Evolutionary conservation across 441 rosid genomes (phyloP).

Genomic region (Croton laevigatus): DNA sequence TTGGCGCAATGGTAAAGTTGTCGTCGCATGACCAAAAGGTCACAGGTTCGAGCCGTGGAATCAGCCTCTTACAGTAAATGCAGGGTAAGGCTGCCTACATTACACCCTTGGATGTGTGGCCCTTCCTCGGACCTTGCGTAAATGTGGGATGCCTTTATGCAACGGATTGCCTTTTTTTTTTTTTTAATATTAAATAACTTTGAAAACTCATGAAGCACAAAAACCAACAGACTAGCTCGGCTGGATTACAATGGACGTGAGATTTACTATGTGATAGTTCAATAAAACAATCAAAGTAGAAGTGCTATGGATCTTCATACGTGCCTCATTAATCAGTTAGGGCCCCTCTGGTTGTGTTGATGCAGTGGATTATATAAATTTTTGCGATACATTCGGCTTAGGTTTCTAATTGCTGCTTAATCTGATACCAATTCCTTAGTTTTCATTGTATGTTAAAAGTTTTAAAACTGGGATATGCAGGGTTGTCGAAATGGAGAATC

Average conservation of each 20-base stretch:
- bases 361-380: neutral
- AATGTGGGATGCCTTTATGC: too few relatives aligned
- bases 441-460: slow-evolving; percentile 11
- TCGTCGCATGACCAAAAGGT: too few relatives aligned
- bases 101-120: too few relatives aligned
- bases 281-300: neutral
- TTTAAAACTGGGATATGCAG: slow-evolving; percentile 39
- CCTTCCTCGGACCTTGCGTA: too few relatives aligned
- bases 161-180: too few relatives aligned
- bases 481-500: slow-evolving; percentile 82
- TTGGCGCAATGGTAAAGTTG: too few relatives aligned
- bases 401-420: neutral
- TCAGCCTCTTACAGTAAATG: too few relatives aligned
- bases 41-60: too few relatives aligned
- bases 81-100: too few relatives aligned
- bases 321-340: neutral
- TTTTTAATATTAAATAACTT: too few relatives aligned
- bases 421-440: neutral
- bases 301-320: neutral
- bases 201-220: too few relatives aligned
- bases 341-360: slow-evolving; percentile 3
- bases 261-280: neutral
- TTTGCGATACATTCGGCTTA: neutral
- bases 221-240: neutral
- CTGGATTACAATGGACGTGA: neutral